Percentiles rank a stretch among this genome's conserved stretches.
phyloP scores from a whole-genome alignment of 139 green algal species.

The Zygnema cylindricum region DNA sequence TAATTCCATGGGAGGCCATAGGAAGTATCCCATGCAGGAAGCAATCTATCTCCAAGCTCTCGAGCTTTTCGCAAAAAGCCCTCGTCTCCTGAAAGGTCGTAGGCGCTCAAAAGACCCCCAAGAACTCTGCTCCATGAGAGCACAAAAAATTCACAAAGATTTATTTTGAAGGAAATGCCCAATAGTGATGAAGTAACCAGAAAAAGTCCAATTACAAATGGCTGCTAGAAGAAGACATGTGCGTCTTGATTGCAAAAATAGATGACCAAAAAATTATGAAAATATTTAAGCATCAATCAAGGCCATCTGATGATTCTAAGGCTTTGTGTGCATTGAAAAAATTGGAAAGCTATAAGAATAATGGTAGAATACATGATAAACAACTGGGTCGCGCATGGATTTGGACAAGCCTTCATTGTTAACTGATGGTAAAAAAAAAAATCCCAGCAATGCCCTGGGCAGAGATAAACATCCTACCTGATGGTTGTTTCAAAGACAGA shows the following conservation, averaged over 20 bases:
- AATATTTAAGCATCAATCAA: no score
- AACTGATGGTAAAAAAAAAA: no score
- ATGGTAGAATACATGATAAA: no score
- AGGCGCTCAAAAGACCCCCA: conserved; percentile 71
- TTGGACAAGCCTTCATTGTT: no score
- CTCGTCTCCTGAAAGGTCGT: conserved; percentile 73
- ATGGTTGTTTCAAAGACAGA: conserved; percentile 77
- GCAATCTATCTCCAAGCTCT: conserved; percentile 68
- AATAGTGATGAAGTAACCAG: neutral
- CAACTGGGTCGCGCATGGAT: no score
- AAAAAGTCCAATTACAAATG: neutral
- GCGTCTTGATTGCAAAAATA: no score
- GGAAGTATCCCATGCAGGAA: conserved; percentile 77
- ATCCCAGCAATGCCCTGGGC: no score
- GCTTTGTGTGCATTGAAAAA: no score
- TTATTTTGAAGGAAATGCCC: neutral
- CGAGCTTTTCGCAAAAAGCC: conserved; percentile 61
- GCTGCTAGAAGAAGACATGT: neutral
- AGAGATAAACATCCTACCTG: no score
- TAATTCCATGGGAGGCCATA: conserved; percentile 72
- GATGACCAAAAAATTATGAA: no score
- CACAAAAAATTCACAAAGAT: neutral
- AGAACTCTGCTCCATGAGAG: conserved; percentile 49
- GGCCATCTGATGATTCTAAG: no score
- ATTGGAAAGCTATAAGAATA: no score